These are phyloP conservation scores for Bidens hawaiensis DNA, from an alignment of 140 eudicot species.

Conservation along the genomic window DNA sequence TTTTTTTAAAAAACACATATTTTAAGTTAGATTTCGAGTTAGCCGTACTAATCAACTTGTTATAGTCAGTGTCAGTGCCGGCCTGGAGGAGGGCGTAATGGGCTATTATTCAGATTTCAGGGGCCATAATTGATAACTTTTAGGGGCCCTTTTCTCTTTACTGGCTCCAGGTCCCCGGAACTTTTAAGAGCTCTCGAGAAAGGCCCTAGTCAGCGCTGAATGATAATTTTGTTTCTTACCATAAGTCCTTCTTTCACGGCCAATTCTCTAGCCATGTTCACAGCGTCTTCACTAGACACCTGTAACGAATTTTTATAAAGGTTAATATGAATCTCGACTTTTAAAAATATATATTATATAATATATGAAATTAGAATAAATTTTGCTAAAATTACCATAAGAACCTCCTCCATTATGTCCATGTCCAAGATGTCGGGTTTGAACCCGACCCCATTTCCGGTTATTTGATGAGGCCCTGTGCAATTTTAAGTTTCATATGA, in stretches of 20 bases:
- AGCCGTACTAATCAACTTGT: too few species aligned
- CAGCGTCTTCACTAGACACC: slow-evolving; percentile 97
- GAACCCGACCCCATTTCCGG: slow-evolving; percentile 97
- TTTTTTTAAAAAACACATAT: too few species aligned
- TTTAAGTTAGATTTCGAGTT: too few species aligned
- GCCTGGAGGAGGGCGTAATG: too few species aligned
- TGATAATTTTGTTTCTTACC: slow-evolving; percentile 42
- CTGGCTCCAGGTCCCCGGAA: too few species aligned
- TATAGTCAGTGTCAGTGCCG: too few species aligned
- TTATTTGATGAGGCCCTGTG: slow-evolving; percentile 89
- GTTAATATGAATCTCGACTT: not conserved
- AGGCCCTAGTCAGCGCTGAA: not conserved
- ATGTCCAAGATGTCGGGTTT: slow-evolving; percentile 93
- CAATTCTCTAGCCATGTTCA: slow-evolving; percentile 90
- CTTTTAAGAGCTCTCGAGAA: too few species aligned
- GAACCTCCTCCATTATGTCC: slow-evolving; percentile 97
- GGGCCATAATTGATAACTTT: too few species aligned
- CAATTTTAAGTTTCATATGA: not conserved
- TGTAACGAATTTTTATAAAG: slow-evolving; percentile 17
- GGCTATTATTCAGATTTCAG: too few species aligned
- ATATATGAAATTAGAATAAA: not conserved
- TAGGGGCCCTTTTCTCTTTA: too few species aligned
- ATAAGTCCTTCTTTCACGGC: slow-evolving; percentile 93
- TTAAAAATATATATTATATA: not conserved
- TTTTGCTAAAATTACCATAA: slow-evolving; percentile 47